phyloP scores from a whole-genome alignment of 73 alveolate genomes.

The Symbiodinium pilosum region DNA sequence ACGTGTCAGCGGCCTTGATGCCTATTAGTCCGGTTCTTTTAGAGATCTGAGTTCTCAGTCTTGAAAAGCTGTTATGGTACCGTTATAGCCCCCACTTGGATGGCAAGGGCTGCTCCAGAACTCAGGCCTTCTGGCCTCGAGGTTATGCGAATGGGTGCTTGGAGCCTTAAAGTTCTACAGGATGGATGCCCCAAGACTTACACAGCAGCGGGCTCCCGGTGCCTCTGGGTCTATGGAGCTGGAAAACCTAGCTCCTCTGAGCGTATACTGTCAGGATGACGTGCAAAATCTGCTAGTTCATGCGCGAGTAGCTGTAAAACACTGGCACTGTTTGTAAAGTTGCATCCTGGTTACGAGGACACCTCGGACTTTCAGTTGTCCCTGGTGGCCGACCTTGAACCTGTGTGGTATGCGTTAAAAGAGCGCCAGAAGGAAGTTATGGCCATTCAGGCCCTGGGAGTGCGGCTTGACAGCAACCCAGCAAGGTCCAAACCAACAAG shows the following conservation, averaged over 20 bases:
- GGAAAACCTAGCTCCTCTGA: not conserved
- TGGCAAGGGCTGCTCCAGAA: not conserved
- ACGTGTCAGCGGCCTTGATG: not conserved
- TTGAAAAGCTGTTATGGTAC: too few relatives aligned
- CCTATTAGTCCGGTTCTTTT: too few relatives aligned
- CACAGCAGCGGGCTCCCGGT: not conserved
- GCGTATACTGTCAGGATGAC: not conserved
- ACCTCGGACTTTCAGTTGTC: not conserved
- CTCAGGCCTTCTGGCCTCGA: not conserved
- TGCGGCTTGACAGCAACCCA: not conserved
- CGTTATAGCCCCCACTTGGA: too few relatives aligned
- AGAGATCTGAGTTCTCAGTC: too few relatives aligned
- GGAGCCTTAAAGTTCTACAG: not conserved
- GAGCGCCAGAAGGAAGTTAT: not conserved
- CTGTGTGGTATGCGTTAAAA: not conserved
- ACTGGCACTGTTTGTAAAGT: too few relatives aligned
- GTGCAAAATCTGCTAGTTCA: not conserved
- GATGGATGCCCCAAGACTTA: not conserved
- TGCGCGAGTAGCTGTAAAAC: too few relatives aligned
- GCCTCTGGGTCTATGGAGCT: not conserved
- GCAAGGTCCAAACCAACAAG: not conserved
- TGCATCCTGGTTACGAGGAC: not conserved
- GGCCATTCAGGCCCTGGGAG: slow-evolving; percentile 1
- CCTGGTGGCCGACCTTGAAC: not conserved
- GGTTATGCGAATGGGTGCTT: not conserved